Conservation (phyloP, 2,329 filamentous ascomycete species). For the Leptoxyphium fumago region DNA sequence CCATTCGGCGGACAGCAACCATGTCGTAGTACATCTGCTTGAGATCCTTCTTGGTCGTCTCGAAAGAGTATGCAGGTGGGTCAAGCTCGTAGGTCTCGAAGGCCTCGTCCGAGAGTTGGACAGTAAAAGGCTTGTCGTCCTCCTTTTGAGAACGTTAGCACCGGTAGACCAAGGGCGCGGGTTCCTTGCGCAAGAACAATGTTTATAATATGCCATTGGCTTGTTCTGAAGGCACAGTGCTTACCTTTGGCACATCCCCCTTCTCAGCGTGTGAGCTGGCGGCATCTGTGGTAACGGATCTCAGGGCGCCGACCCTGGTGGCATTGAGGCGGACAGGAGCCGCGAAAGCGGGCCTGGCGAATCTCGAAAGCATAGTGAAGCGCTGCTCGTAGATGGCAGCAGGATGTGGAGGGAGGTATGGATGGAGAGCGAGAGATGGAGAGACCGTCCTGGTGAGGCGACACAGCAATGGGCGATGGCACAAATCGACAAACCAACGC, state of each 20-base stretch:
- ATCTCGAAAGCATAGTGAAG: constrained; percentile 21
- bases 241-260: constrained; percentile 52
- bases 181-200: too few relatives aligned
- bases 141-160: constrained; percentile 39
- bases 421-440: constrained; percentile 2
- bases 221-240: constrained; percentile 12
- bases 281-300: constrained; percentile 87
- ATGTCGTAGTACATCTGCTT: constrained; percentile 99
- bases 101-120: constrained; percentile 91
- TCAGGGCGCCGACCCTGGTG: constrained; percentile 13
- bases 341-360: constrained; percentile 21
- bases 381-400: constrained; percentile 1
- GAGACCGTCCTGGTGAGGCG: background rate
- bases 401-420: constrained; percentile 1
- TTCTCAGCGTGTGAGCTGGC: constrained; percentile 81
- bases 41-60: constrained; percentile 93
- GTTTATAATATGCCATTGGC: background rate
- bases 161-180: too few relatives aligned
- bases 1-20: constrained; percentile 87
- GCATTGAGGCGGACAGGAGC: constrained; percentile 17
- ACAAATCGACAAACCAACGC: background rate
- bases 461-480: background rate
- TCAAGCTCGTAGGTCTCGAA: constrained; percentile 99
- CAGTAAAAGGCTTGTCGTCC: constrained; percentile 83
- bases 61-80: constrained; percentile 79